Evolutionary conservation across 306 rosid species (phyloP).

Genomic region (Corylus heterophylla): DNA sequence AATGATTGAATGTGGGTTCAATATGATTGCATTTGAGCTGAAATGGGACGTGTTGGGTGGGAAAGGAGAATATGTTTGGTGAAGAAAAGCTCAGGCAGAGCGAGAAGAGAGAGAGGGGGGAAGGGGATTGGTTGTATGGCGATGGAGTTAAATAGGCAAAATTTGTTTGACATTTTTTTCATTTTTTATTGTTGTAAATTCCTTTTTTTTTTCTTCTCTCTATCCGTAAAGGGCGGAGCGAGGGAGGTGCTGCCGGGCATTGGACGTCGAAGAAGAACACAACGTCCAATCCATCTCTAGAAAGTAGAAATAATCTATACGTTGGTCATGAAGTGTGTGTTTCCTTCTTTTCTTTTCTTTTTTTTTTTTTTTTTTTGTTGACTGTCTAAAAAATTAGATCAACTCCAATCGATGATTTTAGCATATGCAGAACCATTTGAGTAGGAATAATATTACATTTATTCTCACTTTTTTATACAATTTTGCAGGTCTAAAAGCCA

Average conservation of each 20-base stretch:
- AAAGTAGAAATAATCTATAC: slow-evolving; percentile 13
- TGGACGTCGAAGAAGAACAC: slow-evolving; percentile 55
- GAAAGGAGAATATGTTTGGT: slow-evolving; percentile 25
- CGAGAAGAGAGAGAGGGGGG: slow-evolving; percentile 21
- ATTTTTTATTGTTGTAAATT: neutral
- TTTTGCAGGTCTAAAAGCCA: too few species aligned
- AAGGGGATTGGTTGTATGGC: slow-evolving; percentile 31
- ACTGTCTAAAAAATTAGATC: too few species aligned
- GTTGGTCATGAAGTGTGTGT: slow-evolving; percentile 2
- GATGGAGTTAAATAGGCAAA: slow-evolving; percentile 57
- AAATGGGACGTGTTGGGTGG: slow-evolving; percentile 8
- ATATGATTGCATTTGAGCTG: slow-evolving; percentile 8
- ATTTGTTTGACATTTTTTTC: slow-evolving; percentile 34
- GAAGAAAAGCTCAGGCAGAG: slow-evolving; percentile 18
- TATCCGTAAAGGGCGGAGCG: slow-evolving; percentile 63
- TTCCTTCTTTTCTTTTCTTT: neutral
- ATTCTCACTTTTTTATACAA: too few species aligned
- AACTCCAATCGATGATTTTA: too few species aligned
- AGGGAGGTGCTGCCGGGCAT: slow-evolving; percentile 57
- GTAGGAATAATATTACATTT: too few species aligned
- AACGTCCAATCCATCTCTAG: slow-evolving; percentile 23
- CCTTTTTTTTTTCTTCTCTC: neutral
- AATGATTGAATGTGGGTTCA: slow-evolving; percentile 19
- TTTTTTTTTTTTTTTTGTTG: too few species aligned
- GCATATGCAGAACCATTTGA: too few species aligned